These are phyloP conservation scores for Arabidopsis lyrata DNA, from an alignment of 441 rosid genomes.

Conservation along the genomic window DNA sequence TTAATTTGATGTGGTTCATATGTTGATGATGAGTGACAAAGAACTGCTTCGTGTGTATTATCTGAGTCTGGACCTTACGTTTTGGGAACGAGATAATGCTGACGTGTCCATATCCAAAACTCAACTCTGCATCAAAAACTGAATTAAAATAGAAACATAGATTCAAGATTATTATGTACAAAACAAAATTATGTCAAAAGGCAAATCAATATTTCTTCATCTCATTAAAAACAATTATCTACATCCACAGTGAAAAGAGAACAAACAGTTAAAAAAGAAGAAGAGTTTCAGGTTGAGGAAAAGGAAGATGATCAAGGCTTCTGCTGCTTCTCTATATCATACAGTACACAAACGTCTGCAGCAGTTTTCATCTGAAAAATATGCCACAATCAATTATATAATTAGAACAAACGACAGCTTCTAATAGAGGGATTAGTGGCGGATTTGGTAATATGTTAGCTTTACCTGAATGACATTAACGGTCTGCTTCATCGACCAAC, in stretches of 20 bases:
- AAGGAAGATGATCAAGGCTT: conserved; percentile 43
- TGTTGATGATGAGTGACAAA: conserved; percentile 11
- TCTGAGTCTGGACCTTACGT: conserved; percentile 44
- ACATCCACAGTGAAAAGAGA: conserved; percentile 24
- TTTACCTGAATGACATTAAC: conserved; percentile 88
- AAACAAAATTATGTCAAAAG: conserved; percentile 20
- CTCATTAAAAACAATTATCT: conserved; percentile 29
- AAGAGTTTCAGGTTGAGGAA: conserved; percentile 8
- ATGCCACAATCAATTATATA: neutral
- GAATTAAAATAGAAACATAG: neutral
- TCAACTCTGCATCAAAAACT: conserved; percentile 21
- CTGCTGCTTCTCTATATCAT: conserved; percentile 79
- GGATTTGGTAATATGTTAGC: neutral
- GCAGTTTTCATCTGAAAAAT: conserved; percentile 89
- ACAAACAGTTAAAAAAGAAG: neutral
- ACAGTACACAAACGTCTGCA: conserved; percentile 81
- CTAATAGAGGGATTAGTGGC: neutral
- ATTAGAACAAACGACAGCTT: conserved; percentile 15
- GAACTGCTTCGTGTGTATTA: conserved; percentile 21
- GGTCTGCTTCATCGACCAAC: conserved; percentile 89
- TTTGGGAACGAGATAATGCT: conserved; percentile 43
- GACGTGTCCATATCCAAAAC: conserved; percentile 35
- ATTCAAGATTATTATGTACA: conserved; percentile 33
- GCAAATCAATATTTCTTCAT: conserved; percentile 33
- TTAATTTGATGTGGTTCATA: conserved; percentile 23